Base-by-base conservation (phyloP, 345 rosid genomes). In the Jatropha curcas region DNA sequence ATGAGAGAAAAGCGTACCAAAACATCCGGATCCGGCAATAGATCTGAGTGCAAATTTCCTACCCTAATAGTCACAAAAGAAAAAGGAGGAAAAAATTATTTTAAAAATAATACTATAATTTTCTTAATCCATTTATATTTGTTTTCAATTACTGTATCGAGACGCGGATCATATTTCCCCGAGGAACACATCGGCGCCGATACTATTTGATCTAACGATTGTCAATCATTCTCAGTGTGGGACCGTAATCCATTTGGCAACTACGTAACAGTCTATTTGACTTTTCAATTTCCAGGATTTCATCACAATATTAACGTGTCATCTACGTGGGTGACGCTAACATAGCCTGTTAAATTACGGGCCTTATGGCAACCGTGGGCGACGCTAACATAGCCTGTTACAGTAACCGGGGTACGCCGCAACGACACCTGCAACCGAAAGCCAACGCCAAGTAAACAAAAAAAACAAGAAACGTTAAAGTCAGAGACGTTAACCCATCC, bases 301-400 rank as follows among this genome's bases (percentile, higher is more conserved):
- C 7, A 17, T n/a, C 66, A 61, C n/a, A n/a, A n/a, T n/a, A n/a
- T n/a, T n/a, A n/a, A n/a, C 66, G 48, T 61, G 66, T 35, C 3
- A 37, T 61, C 4, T 48, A n/a, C 66, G 66, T 61, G 66, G 14
- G 10, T 1, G n/a, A 61, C 1, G 45, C 66, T 37, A 35, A 35
- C 46, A 6, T 61, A 2, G 8, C 10, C 66, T 17, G 43, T n/a
- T n/a, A n/a, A n/a, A n/a, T n/a, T n/a, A n/a, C n/a, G n/a, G n/a
- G n/a, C n/a, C n/a, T n/a, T n/a, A n/a, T n/a, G 45, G 45, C 45
- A 7, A 41, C 7, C 10, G 45, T 41, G 45, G 1, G 45, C 45
- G 1, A 41, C n/a, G 52, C 19, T 14, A 48, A 48, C 11, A 25
- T 62, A 37, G 10, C 48, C 67, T 16, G 35, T 59, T 30, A 37